Evolutionary conservation across 1,284 basidiomycete genomes (phyloP).

Genomic region (Pterulicium gracile): DNA sequence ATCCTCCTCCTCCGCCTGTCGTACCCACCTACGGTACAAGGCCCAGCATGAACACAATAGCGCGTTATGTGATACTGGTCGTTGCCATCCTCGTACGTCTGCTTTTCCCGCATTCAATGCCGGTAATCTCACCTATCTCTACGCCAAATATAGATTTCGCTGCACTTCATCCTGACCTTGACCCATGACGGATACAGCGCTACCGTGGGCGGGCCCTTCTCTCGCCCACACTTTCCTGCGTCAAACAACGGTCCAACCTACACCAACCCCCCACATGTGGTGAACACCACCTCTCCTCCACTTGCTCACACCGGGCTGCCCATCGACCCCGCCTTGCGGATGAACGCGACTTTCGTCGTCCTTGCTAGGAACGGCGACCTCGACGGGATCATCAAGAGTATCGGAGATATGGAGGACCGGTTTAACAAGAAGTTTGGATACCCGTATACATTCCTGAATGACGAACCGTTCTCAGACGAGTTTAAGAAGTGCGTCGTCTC

Average conservation of each 20-base stretch:
- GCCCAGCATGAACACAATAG: background rate
- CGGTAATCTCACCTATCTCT: background rate
- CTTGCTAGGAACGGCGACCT: constrained; percentile 64
- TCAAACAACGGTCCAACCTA: background rate
- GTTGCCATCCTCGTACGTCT: background rate
- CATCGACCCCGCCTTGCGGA: constrained; percentile 18
- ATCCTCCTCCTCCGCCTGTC: too few species aligned
- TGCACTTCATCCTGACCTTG: background rate
- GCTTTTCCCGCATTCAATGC: background rate
- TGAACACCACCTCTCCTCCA: too few species aligned
- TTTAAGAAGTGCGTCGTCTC: constrained; percentile 44
- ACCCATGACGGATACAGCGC: background rate
- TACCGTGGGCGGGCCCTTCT: background rate
- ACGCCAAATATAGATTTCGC: too few species aligned
- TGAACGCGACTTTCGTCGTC: constrained; percentile 59
- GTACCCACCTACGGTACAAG: too few species aligned
- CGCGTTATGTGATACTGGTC: background rate
- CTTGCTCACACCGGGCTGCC: background rate
- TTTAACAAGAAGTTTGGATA: constrained; percentile 61
- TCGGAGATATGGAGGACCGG: constrained; percentile 46
- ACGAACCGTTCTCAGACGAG: constrained; percentile 59
- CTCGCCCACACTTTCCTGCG: background rate
- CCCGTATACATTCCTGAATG: constrained; percentile 70
- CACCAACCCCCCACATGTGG: background rate
- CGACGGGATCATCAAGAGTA: constrained; percentile 44